phyloP scores from a whole-genome alignment of 495 filamentous ascomycete genomes.

The Ramalina intermedia region DNA sequence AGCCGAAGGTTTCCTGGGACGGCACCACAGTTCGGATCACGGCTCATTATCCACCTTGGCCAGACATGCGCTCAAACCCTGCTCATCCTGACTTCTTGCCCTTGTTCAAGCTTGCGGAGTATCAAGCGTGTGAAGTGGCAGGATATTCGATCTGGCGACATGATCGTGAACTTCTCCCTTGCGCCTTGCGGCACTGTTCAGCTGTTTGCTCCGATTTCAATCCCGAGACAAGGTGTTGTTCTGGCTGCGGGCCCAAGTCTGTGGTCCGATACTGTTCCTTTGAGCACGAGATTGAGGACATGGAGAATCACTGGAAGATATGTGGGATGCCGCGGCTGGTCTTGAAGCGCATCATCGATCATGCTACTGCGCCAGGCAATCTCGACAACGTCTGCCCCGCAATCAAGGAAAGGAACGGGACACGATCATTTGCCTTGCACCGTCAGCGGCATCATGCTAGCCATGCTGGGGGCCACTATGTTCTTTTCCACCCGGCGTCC shows the following conservation, averaged over 20 bases:
- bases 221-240: constrained; percentile 23
- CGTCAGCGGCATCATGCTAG: constrained; percentile 4
- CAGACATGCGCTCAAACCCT: constrained; percentile 3
- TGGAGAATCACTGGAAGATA: constrained; percentile 22
- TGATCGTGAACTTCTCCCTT: constrained; percentile 11
- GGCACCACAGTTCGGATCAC: background rate
- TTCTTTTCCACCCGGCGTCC: constrained; percentile 3
- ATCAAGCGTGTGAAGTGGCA: constrained; percentile 10
- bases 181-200: constrained; percentile 19
- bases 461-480: constrained; percentile 6
- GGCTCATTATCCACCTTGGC: constrained; percentile 4
- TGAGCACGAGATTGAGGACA: constrained; percentile 24
- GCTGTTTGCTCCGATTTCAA: constrained; percentile 41
- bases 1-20: constrained; percentile 1
- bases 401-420: constrained; percentile 6
- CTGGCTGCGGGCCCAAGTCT: constrained; percentile 30
- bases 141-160: constrained; percentile 11
- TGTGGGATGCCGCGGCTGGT: constrained; percentile 14
- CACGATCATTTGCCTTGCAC: constrained; percentile 1
- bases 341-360: constrained; percentile 4
- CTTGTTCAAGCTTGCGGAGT: constrained; percentile 6
- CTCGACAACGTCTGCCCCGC: constrained; percentile 4
- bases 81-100: constrained; percentile 10
- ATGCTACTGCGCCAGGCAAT: constrained; percentile 1
- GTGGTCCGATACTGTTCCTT: constrained; percentile 26